Percentiles rank a stretch among this genome's conserved stretches.
These are phyloP conservation scores for Fusarium newnesense DNA, from an alignment of 2,329 filamentous ascomycete species.

Conservation along the genomic window DNA sequence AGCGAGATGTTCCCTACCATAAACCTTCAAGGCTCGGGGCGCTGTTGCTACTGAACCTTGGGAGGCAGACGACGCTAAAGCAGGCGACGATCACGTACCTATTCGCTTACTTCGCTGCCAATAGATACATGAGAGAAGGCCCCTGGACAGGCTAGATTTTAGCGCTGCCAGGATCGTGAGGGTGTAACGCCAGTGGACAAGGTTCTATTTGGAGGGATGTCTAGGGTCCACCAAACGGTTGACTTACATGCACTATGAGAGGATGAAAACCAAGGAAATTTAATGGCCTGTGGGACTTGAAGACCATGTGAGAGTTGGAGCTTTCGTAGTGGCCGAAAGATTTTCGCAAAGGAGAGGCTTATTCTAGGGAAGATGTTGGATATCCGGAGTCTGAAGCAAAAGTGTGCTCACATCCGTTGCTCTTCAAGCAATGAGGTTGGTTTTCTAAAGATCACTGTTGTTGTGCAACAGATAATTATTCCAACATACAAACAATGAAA, in stretches of 20 bases:
- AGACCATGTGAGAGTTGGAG: slow-evolving; percentile 22
- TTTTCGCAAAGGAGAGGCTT: background rate
- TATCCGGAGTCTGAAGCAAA: background rate
- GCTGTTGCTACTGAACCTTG: slow-evolving; percentile 33
- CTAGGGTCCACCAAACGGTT: slow-evolving; percentile 34
- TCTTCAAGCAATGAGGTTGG: background rate
- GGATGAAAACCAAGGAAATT: slow-evolving; percentile 39
- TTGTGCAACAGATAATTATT: background rate
- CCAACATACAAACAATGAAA: background rate
- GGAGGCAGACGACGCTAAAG: slow-evolving; percentile 33
- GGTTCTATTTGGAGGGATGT: slow-evolving; percentile 32
- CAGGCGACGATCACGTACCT: slow-evolving; percentile 39
- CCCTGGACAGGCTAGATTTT: slow-evolving; percentile 34
- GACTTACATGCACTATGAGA: slow-evolving; percentile 34
- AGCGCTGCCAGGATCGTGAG: slow-evolving; percentile 38
- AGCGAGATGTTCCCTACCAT: slow-evolving; percentile 21
- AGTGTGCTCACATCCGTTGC: background rate
- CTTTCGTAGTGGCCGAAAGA: slow-evolving; percentile 11
- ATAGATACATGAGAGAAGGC: slow-evolving; percentile 27
- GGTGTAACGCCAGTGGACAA: slow-evolving; percentile 45
- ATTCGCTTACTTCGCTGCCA: slow-evolving; percentile 26
- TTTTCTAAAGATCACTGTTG: background rate
- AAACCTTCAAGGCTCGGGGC: slow-evolving; percentile 32
- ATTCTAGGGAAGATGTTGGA: background rate
- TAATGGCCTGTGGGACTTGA: slow-evolving; percentile 30